Evolutionary conservation across 1,284 basidiomycete species (phyloP), one percentile per base, ranked within the genome.

Genomic region (Fomitopsis palustris): DNA sequence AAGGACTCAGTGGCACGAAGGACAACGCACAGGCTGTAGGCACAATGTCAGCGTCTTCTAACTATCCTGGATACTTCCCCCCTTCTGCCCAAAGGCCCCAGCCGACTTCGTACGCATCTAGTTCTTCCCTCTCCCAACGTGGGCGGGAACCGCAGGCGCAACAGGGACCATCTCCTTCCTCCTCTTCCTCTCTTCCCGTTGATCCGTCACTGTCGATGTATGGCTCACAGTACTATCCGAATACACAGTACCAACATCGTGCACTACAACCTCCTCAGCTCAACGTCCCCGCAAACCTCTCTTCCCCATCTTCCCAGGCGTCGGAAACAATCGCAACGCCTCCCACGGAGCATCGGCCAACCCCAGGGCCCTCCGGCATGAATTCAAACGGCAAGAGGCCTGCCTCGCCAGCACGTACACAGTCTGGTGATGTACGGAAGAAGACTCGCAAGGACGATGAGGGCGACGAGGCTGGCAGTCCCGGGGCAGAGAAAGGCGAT

Each of bases 251-350:
- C 19, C 75, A 78, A 45, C 70, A 68, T 31, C 74, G 73, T 64
- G 70, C 54, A 61, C 68, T 27, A 72, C 69, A 38, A 69, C 65
- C 17, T 68, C 70, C 49, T n/a, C 52, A 45, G 55, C 67, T 75
- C 4, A 64, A 66, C 35, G 58, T 74, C 39, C 64, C 69, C 53
- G 64, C 71, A 14, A 70, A 64, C 56, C 67, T 74, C 49, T 75
- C 74, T 6, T 77, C 77, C 5, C 76, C 90, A n/a, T 90, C 89
- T 7, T 88, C 87, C 0, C 85, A 87, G 67, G 87, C 82, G 63
- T 90, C 89, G 6, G 88, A 90, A 67, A 81, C 86, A 19, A 79
- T 89, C 60, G 86, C 85, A 41, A 89, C 88, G 4, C 87, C 88
- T 0, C 86, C 86, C 1, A 81, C 80, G 1, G 88, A 90, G 63